Evolutionary conservation across 371 early-diverging fungal species (phyloP), one percentile per base, ranked within the genome.

Genomic region (Mortierella sp.): DNA sequence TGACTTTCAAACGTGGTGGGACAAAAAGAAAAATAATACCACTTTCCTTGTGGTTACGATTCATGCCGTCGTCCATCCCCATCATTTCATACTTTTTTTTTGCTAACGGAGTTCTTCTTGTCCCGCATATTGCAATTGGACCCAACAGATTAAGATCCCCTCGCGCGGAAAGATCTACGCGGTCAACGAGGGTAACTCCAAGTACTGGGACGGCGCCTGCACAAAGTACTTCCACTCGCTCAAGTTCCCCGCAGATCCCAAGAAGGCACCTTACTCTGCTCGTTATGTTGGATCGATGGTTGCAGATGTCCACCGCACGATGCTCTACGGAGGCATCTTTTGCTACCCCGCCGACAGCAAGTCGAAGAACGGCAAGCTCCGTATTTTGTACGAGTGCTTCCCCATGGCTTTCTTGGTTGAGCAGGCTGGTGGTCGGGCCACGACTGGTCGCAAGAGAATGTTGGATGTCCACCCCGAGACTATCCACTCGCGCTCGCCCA

Each of bases 251-350:
- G 91, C 89, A 48, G 88, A 90, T 79, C 88, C 89, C 48, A 92
- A 90, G 65, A 96, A 94, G 88, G 92, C 94, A 68, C 97, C 97
- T 19, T 99, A 98, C 89, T 94, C 95, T 26, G 96, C 98, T 29
- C 94, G 99, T 84, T 99, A 99, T 88, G 97, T 98, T 55, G 99
- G 99, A 19, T 96, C 96, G 68, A 98, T 99, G 99, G 99, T 99
- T 29, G 98, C 98, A 71, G 99, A 99, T 90, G 97, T 99, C 40
- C 99, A 98, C 91, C 93, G 99, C 78, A 99, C 99, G 24, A 87
- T 99, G 61, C 90, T 99, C 47, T 99, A 99, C 77, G 99, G 96
- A 63, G 96, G 96, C 68, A 93, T 95, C 79, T 96, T 95, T 85
- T 94, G 95, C 73, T 91, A 96, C 79, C 96, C 96, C 22, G 92